Evolutionary conservation across 805 yeast genomes (phyloP).

Genomic region (Ogataea trehaloabstinens): DNA sequence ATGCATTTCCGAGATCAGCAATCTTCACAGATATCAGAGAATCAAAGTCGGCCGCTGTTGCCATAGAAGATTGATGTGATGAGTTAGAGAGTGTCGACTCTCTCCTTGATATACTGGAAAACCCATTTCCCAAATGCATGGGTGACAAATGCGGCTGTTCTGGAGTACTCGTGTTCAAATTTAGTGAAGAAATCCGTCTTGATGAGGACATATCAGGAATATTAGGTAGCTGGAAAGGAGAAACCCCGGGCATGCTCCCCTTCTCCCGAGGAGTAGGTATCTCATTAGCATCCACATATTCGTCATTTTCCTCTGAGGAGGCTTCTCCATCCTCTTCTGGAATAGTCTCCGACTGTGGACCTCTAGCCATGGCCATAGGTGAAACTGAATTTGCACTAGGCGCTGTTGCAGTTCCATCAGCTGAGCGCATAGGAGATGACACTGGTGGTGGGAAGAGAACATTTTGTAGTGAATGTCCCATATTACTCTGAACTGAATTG

Average conservation of each 20-base stretch:
- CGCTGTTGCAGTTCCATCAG: too few species aligned
- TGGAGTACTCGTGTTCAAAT: conserved; percentile 2
- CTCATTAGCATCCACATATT: conserved; percentile 29
- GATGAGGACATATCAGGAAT: conserved; percentile 4
- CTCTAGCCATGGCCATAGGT: conserved; percentile 6
- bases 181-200: conserved; percentile 16
- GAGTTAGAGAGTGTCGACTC: conserved; percentile 13
- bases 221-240: conserved; percentile 10
- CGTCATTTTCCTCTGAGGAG: conserved; percentile 14
- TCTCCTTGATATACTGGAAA: conserved; percentile 8
- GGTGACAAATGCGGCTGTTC: conserved; percentile 1
- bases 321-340: conserved; percentile 17
- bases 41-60: conserved; percentile 23
- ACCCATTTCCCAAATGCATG: background rate
- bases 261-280: conserved; percentile 5
- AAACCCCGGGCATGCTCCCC: background rate
- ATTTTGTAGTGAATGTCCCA: conserved; percentile 1
- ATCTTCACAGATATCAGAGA: conserved; percentile 48
- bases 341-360: conserved; percentile 11
- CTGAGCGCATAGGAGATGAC: background rate
- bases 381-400: conserved; percentile 1
- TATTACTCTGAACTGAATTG: background rate
- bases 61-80: conserved; percentile 14
- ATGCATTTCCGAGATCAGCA: conserved; percentile 71
- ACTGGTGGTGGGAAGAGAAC: background rate